phyloP scores from a whole-genome alignment of 805 yeast species.

The Candida suzukii region DNA sequence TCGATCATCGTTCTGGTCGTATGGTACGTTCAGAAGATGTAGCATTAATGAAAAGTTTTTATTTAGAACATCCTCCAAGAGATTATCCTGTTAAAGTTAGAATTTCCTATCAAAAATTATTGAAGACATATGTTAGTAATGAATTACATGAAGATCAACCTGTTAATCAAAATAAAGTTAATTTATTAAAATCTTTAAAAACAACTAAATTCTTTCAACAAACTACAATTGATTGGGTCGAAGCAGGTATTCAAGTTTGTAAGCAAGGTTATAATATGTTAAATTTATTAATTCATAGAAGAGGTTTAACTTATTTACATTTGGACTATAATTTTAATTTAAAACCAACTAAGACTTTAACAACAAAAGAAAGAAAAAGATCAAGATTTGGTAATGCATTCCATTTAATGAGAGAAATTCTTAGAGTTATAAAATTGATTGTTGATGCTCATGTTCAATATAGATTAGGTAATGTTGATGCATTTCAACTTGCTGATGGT shows the following conservation, averaged over 20 bases:
- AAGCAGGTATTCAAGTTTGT: slow-evolving; percentile 92
- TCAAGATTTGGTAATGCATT: slow-evolving; percentile 96
- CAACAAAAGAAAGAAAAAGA: slow-evolving; percentile 93
- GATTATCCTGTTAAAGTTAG: slow-evolving; percentile 69
- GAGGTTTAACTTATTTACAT: slow-evolving; percentile 88
- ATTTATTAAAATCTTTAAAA: slow-evolving; percentile 57
- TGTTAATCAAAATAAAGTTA: slow-evolving; percentile 39
- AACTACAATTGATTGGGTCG: slow-evolving; percentile 96
- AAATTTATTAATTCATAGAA: slow-evolving; percentile 79
- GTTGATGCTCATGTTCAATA: slow-evolving; percentile 94
- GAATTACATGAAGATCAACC: slow-evolving; percentile 49
- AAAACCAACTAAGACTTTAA: slow-evolving; percentile 92
- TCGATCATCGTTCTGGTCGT: slow-evolving; percentile 63
- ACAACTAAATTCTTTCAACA: slow-evolving; percentile 85
- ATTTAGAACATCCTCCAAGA: slow-evolving; percentile 52
- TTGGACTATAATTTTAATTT: slow-evolving; percentile 92
- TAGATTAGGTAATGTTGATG: slow-evolving; percentile 84
- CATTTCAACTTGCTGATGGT: slow-evolving; percentile 94
- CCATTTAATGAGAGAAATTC: slow-evolving; percentile 84
- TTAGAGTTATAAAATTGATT: slow-evolving; percentile 73
- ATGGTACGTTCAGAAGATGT: slow-evolving; percentile 87
- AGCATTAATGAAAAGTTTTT: slow-evolving; percentile 78
- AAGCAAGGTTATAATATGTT: slow-evolving; percentile 93
- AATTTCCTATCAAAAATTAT: slow-evolving; percentile 82
- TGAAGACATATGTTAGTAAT: slow-evolving; percentile 68